These are phyloP conservation scores for Conringia planisiliqua DNA, from an alignment of 345 rosid species.

Conservation along the genomic window DNA sequence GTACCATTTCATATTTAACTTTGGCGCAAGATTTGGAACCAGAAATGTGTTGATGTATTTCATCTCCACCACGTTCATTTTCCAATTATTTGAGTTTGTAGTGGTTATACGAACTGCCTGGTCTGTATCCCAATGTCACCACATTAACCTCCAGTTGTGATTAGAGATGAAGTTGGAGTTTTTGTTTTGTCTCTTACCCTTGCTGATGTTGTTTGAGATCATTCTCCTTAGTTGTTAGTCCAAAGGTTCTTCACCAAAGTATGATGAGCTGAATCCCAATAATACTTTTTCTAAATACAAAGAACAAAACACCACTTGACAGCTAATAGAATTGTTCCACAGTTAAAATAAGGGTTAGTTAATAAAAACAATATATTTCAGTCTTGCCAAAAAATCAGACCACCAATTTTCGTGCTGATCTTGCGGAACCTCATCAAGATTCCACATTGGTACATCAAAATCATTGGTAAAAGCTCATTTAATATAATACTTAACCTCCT, in stretches of 20 bases:
- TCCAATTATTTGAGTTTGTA: background rate
- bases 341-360: background rate
- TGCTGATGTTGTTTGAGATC: too few relatives aligned
- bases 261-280: background rate
- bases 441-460: background rate
- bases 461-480: background rate
- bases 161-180: too few relatives aligned
- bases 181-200: too few relatives aligned
- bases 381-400: background rate
- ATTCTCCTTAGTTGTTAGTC: background rate
- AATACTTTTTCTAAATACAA: background rate
- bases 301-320: background rate
- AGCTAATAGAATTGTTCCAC: background rate
- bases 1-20: background rate
- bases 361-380: background rate
- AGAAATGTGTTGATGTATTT: background rate
- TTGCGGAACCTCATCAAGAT: background rate
- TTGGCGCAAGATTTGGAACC: background rate
- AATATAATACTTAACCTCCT: background rate
- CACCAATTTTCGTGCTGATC: background rate
- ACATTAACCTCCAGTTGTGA: background rate
- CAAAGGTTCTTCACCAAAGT: background rate
- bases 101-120: background rate
- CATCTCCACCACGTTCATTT: background rate
- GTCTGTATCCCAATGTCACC: background rate